phyloP scores from a whole-genome alignment of 2,329 filamentous ascomycete species.

The Trichoderma endophyticum region DNA sequence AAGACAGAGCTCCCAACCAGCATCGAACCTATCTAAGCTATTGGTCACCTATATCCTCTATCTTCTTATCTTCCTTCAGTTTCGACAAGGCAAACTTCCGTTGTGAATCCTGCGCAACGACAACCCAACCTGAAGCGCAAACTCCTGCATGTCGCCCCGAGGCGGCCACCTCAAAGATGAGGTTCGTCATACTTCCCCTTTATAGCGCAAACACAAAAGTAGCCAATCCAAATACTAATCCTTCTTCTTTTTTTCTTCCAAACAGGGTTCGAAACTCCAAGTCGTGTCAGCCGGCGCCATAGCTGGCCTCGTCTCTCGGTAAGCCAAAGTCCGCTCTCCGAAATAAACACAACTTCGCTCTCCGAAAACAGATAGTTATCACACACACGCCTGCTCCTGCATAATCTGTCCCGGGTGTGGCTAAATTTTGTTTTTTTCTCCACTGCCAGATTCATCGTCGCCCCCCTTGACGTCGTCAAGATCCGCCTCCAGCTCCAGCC shows the following conservation, averaged over 20 bases:
- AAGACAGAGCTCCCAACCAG: background rate
- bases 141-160: slow-evolving; percentile 36
- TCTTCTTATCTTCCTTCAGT: background rate
- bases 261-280: slow-evolving; percentile 54
- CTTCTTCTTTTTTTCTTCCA: too few relatives aligned
- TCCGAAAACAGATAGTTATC: background rate
- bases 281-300: slow-evolving; percentile 55
- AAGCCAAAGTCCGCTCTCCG: slow-evolving; percentile 27
- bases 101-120: background rate
- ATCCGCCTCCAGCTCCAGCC: slow-evolving; percentile 94
- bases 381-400: background rate
- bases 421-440: background rate
- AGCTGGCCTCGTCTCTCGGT: slow-evolving; percentile 87
- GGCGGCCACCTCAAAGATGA: slow-evolving; percentile 56
- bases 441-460: slow-evolving; percentile 73
- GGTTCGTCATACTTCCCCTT: slow-evolving; percentile 34
- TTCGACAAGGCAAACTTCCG: slow-evolving; percentile 19
- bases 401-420: background rate
- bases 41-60: background rate
- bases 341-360: background rate
- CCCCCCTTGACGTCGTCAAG: slow-evolving; percentile 95
- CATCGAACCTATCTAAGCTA: background rate
- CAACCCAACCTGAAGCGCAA: slow-evolving; percentile 1
- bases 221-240: background rate
- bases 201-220: background rate